A percentile compares a stretch with the other conserved stretches of the same genome.
These are phyloP conservation scores for Xerocomus cyaneibrunnescens DNA, from an alignment of 1,284 basidiomycete species.

Conservation along the genomic window DNA sequence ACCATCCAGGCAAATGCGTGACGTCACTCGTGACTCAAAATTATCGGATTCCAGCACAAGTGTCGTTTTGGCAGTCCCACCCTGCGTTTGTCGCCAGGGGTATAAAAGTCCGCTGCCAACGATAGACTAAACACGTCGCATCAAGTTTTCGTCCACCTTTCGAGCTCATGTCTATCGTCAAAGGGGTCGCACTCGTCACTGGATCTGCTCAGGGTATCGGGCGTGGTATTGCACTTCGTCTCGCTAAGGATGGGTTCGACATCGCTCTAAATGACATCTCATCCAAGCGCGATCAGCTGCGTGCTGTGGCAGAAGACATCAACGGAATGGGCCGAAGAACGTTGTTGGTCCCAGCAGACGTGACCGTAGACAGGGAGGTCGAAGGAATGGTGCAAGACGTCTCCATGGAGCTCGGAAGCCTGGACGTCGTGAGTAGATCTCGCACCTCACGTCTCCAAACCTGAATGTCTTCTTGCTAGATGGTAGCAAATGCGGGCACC, in stretches of 20 bases:
- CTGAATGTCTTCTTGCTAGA: background rate
- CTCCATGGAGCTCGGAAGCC: background rate
- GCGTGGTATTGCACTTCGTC: conserved; percentile 16
- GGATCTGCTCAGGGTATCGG: conserved; percentile 17
- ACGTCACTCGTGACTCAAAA: no score
- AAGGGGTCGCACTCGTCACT: conserved; percentile 15
- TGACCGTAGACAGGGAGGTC: conserved; percentile 6
- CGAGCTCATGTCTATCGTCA: no score
- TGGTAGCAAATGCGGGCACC: conserved; percentile 14
- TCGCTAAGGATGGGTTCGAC: conserved; percentile 14
- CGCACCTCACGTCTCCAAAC: no score
- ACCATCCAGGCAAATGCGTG: no score
- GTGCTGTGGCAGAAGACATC: conserved; percentile 7
- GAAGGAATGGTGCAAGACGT: conserved; percentile 4
- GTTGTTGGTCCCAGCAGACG: background rate
- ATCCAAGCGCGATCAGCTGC: conserved; percentile 7
- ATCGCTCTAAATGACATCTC: conserved; percentile 14
- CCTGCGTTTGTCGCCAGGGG: no score
- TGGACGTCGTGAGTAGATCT: conserved; percentile 13
- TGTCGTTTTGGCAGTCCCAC: no score
- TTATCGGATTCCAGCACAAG: no score
- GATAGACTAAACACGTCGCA: no score
- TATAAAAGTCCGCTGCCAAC: no score
- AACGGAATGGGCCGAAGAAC: conserved; percentile 6
- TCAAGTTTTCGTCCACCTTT: no score